phyloP scores from a whole-genome alignment of 2,329 filamentous ascomycete species.

The Diaporthe citrichinensis region DNA sequence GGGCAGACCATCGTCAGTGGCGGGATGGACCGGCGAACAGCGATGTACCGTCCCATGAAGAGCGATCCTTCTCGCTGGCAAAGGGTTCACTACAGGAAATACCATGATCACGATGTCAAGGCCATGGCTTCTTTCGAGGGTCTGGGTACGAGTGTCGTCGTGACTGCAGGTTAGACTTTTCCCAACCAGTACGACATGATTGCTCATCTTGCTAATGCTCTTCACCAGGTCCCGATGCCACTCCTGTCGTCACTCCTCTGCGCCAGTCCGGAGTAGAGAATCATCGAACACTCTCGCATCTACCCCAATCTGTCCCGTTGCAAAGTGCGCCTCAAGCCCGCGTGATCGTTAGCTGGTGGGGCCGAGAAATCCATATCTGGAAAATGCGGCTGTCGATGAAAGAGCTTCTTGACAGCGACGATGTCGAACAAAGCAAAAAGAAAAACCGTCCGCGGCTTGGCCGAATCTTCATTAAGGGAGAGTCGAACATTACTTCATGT shows the following conservation, averaged over 20 bases:
- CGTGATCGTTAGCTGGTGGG: constrained; percentile 92
- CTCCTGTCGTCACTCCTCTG: constrained; percentile 85
- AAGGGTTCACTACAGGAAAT: constrained; percentile 86
- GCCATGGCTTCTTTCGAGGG: constrained; percentile 92
- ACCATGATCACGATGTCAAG: constrained; percentile 96
- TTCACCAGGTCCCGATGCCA: constrained; percentile 82
- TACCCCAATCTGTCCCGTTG: constrained; percentile 84
- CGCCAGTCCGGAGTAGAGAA: constrained; percentile 83
- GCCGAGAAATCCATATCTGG: constrained; percentile 89
- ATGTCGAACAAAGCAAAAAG: constrained; percentile 58
- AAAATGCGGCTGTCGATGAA: constrained; percentile 63
- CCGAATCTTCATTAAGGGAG: constrained; percentile 77
- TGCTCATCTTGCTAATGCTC: constrained; percentile 49
- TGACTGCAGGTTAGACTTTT: constrained; percentile 82
- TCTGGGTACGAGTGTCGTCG: constrained; percentile 84
- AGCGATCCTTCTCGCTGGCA: constrained; percentile 79
- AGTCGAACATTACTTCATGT: constrained; percentile 83
- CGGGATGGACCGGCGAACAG: constrained; percentile 91
- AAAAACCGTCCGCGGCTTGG: constrained; percentile 76
- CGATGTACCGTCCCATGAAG: constrained; percentile 80
- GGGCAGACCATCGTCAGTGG: constrained; percentile 88
- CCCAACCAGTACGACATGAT: background rate
- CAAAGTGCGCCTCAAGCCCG: constrained; percentile 80
- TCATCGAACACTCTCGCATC: constrained; percentile 83
- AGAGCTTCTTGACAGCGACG: constrained; percentile 61